Evolutionary conservation across 495 filamentous ascomycete species (phyloP), one percentile per base, ranked within the genome.

Genomic region (Daldinia decipiens): DNA sequence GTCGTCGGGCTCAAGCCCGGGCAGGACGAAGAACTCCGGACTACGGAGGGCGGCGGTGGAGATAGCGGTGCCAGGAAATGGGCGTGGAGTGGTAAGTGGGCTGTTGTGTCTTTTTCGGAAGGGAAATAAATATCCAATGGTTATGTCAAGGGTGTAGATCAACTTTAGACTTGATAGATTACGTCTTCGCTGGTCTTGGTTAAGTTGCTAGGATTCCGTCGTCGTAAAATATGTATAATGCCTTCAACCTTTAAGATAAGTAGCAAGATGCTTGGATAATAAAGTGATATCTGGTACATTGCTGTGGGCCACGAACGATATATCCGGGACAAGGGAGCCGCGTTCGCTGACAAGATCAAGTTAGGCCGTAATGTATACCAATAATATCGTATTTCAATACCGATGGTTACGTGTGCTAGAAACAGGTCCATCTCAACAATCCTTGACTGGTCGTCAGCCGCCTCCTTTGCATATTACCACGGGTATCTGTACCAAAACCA

Each of bases 61-160:
- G 88, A 91, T 65, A 84, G 82, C 12, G 90, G 91, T 15, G 85
- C 87, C 19, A 86, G 95, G 66, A 94, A 95, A 78, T 99, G 95
- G 95, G 95, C 94, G 1, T 98, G 94, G 95, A 92, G 87, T 77
- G 95, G 95, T 8, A 98, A 98, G 80, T 98, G 93, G 93, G 95
- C 95, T 3, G 93, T 98, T 36, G 89, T 95, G 12, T 94, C 93
- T 21, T 97, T 97, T 73, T 96, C 85, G 8, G 67, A 78, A 43
- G 82, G 83, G 5, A 75, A 74, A 21, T 82, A 61, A 24, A 47
- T 47, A 47, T 19, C 21, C 0, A 5, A 73, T 56, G 39, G 1
- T 9, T 47, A 12, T 54, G 3, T 47, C 11, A 36, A 21, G 19
- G 19, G 19, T 17, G 34, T 13, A 55, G 2, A 27, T 47, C 47